Base-by-base conservation (phyloP, 257 asterid genomes). In the Plectranthus barbatus region DNA sequence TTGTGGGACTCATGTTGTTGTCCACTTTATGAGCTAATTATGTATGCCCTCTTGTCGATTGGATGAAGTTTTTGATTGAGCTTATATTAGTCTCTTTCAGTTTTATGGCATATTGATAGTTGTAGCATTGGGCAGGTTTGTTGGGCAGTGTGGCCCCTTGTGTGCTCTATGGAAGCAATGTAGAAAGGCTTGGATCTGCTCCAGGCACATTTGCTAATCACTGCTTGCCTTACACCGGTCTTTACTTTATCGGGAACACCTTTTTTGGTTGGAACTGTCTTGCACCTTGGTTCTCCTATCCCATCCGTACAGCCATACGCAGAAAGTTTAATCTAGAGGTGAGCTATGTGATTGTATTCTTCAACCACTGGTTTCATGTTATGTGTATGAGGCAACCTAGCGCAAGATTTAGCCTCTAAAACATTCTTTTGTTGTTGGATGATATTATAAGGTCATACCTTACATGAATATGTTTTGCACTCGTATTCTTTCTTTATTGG, bases 321-420 rank as follows among this genome's bases (percentile, higher is more conserved):
- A 82, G 79, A 41, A 90, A 79, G 78, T 93, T 93, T 45, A 85
- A 93, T 74, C 80, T 90, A 18, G 97, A 90, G 97, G 99, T 87
- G 45, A 39, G 81, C 31, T 24, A 0, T 56, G 4, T 64, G 4
- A 14, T 8, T 47, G 3, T 58, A 9, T 20, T 59, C 44, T 51
- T 14, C 52, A 18, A 56, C 12, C 61, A 51, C 21, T 7, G 34
- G 10, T 2, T 49, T 6, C 41, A 8, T 12, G 19, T 46, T 29
- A 15, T 45, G 29, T 23, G 1, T 1, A 1, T 23, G 29, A 4
- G 4, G 1, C 29, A 23, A 23, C n/a, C n/a, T n/a, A n/a, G n/a
- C n/a, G n/a, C n/a, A 62, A 62, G 9, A 33, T 13, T 54, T 34
- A 14, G 29, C 56, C 15, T 57, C 5, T 33, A 62, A 42, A 66